Conservation (phyloP, 805 yeast genomes). For the Tetrapisispora phaffii region DNA sequence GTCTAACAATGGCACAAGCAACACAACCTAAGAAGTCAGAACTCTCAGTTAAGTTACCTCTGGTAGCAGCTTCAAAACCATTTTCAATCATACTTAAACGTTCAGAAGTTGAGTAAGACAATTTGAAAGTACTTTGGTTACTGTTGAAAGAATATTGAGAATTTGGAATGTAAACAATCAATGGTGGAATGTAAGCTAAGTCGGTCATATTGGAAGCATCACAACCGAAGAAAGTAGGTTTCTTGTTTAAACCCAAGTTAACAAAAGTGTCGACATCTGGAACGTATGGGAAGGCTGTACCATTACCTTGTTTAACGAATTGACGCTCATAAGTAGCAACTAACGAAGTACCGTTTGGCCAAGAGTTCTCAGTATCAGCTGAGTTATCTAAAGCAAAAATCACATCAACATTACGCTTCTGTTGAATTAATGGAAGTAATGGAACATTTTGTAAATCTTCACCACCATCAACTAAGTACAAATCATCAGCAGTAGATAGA, state of each 20-base stretch:
- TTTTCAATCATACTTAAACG: constrained; percentile 53
- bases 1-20: constrained; percentile 73
- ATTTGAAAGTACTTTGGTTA: constrained; percentile 63
- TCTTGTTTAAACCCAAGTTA: constrained; percentile 49
- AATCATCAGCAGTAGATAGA: constrained; percentile 34
- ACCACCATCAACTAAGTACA: constrained; percentile 64
- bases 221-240: constrained; percentile 81
- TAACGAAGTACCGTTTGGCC: constrained; percentile 65
- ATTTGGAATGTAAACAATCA: constrained; percentile 72
- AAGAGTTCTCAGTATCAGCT: constrained; percentile 48
- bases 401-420: constrained; percentile 52
- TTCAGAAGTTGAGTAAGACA: constrained; percentile 51
- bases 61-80: constrained; percentile 65
- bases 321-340: constrained; percentile 50
- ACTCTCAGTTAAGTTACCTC: constrained; percentile 59
- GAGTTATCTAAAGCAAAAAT: constrained; percentile 60
- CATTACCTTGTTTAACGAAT: constrained; percentile 40
- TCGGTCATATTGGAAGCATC: constrained; percentile 52
- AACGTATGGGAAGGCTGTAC: constrained; percentile 69
- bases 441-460: constrained; percentile 62
- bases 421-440: constrained; percentile 48
- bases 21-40: constrained; percentile 64
- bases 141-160: constrained; percentile 54
- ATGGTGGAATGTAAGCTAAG: constrained; percentile 51
- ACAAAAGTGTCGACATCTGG: constrained; percentile 60